These are phyloP conservation scores for Chlamydomonas reinhardtii DNA, from an alignment of 163 green algal species.

Conservation along the genomic window DNA sequence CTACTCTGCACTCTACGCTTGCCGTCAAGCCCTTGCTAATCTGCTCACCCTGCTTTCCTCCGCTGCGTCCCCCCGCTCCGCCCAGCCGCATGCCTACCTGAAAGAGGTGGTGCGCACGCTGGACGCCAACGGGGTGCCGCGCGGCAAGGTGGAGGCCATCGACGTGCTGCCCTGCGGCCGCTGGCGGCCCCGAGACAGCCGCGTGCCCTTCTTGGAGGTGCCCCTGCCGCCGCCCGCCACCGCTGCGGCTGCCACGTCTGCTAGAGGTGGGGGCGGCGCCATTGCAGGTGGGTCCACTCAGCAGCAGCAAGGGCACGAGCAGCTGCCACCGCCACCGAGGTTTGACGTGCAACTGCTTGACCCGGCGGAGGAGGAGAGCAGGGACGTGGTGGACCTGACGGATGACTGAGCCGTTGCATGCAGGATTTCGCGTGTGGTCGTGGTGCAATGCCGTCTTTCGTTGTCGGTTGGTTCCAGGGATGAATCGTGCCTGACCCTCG, in stretches of 20 bases:
- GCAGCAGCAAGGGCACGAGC: too few relatives aligned
- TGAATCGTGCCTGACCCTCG: too few relatives aligned
- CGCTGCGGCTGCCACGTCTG: background rate
- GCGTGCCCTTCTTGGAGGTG: slow-evolving; percentile 27
- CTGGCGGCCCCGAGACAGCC: slow-evolving; percentile 34
- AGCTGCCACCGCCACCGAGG: background rate
- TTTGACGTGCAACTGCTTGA: slow-evolving; percentile 33
- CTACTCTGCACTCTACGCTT: too few relatives aligned
- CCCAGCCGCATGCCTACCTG: slow-evolving; percentile 39
- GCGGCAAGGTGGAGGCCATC: slow-evolving; percentile 28
- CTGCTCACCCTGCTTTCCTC: too few relatives aligned
- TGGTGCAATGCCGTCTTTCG: too few relatives aligned
- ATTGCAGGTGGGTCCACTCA: too few relatives aligned
- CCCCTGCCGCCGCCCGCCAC: background rate
- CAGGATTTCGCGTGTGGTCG: too few relatives aligned
- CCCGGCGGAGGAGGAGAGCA: background rate
- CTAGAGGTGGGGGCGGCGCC: background rate
- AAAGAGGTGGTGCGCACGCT: slow-evolving; percentile 1
- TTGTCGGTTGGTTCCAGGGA: too few relatives aligned
- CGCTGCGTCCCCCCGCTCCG: background rate
- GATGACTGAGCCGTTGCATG: slow-evolving; percentile 22
- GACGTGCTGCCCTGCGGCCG: slow-evolving; percentile 10
- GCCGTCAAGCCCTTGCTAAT: background rate
- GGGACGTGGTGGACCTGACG: slow-evolving; percentile 37
- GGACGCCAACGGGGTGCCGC: slow-evolving; percentile 13